Conservation (phyloP, 2,329 filamentous ascomycete genomes). For the Arachnopeziza araneosa region DNA sequence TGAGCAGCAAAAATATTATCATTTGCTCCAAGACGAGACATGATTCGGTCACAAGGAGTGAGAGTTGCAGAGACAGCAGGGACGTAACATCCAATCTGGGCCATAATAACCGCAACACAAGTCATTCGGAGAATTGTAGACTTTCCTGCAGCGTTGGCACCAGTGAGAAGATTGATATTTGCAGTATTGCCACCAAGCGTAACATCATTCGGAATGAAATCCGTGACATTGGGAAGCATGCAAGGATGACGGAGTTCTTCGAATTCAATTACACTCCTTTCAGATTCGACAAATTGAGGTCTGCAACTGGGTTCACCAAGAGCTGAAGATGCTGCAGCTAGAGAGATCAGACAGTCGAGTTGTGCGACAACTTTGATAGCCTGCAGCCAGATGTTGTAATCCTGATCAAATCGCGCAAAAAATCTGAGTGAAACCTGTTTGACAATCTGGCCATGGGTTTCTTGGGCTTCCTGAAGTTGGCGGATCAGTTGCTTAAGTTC, state of each 20-base stretch:
- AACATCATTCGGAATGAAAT: slow-evolving; percentile 96
- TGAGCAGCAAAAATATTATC: slow-evolving; percentile 99
- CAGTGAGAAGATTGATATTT: slow-evolving; percentile 88
- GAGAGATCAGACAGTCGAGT: slow-evolving; percentile 88
- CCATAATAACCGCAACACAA: slow-evolving; percentile 94
- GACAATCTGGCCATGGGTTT: slow-evolving; percentile 85
- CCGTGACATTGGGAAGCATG: slow-evolving; percentile 80
- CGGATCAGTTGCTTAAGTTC: slow-evolving; percentile 79
- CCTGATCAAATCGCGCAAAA: slow-evolving; percentile 79
- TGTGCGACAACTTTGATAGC: slow-evolving; percentile 89
- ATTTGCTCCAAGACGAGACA: slow-evolving; percentile 95
- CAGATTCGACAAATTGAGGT: slow-evolving; percentile 78
- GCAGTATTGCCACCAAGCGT: slow-evolving; percentile 72
- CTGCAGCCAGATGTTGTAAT: slow-evolving; percentile 79
- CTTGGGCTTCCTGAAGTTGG: slow-evolving; percentile 86
- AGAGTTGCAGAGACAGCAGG: slow-evolving; percentile 76
- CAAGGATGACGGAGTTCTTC: slow-evolving; percentile 90
- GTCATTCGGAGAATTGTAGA: slow-evolving; percentile 96
- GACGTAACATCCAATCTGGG: slow-evolving; percentile 90
- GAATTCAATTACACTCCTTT: slow-evolving; percentile 86
- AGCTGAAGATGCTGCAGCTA: slow-evolving; percentile 80
- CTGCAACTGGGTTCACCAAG: slow-evolving; percentile 85
- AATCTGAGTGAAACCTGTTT: slow-evolving; percentile 81
- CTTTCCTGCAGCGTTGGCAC: slow-evolving; percentile 95
- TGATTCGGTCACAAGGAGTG: slow-evolving; percentile 93